phyloP scores from a whole-genome alignment of 352 stramenopile genomes.

The Globisporangium rhizosaccharum region DNA sequence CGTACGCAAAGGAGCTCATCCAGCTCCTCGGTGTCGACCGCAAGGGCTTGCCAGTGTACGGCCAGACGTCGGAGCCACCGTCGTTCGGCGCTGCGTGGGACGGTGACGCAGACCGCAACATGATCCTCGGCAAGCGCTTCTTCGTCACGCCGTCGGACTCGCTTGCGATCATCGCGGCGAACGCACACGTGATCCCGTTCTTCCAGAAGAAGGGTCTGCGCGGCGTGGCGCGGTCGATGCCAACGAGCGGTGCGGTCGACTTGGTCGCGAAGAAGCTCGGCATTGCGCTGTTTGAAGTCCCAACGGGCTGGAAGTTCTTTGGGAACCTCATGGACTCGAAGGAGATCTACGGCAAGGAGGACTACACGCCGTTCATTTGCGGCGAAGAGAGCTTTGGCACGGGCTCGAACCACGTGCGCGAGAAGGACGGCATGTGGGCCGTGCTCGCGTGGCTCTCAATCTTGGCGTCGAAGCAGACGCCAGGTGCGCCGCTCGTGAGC shows the following conservation, averaged over 20 bases:
- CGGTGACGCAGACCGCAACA: conserved; percentile 98
- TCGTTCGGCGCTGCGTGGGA: conserved; percentile 96
- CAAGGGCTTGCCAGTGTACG: conserved; percentile 71
- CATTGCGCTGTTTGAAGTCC: conserved; percentile 96
- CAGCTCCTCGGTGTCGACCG: conserved; percentile 93
- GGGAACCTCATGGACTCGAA: conserved; percentile 99
- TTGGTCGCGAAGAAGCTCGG: conserved; percentile 94
- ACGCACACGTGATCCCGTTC: conserved; percentile 95
- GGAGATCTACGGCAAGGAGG: conserved; percentile 92
- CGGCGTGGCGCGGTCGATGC: conserved; percentile 97
- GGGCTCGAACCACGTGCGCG: conserved; percentile 98
- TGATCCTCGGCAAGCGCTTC: conserved; percentile 97
- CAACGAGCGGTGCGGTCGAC: conserved; percentile 96
- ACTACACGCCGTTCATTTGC: conserved; percentile 99
- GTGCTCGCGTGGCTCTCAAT: conserved; percentile 99
- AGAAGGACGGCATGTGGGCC: conserved; percentile 99
- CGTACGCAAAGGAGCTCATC: conserved; percentile 96
- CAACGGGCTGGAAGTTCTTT: conserved; percentile 99
- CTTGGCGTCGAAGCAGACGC: conserved; percentile 87
- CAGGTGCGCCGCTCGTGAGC: conserved; percentile 87
- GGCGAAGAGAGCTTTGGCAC: conserved; percentile 98
- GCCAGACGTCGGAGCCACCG: conserved; percentile 66
- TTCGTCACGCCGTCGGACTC: conserved; percentile 99
- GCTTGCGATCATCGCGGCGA: conserved; percentile 97
- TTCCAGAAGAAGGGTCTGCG: conserved; percentile 93